Base-by-base conservation (phyloP, 352 stramenopile genomes). In the Pythium brassicae region DNA sequence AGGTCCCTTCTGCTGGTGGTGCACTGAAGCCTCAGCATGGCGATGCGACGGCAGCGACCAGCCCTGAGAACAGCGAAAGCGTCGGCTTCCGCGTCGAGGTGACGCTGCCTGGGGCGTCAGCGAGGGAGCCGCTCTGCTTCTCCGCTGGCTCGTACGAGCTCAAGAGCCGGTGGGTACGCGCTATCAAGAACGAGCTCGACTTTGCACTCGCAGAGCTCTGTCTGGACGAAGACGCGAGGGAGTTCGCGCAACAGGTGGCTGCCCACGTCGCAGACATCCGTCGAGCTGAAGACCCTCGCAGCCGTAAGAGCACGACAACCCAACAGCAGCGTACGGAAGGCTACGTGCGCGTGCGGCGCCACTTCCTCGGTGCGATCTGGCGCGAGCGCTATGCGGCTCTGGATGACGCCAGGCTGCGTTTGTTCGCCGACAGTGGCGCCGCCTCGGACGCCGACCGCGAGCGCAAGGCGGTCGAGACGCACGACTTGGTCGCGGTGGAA, bases 161-260 rank as follows among this genome's bases (percentile, higher is more conserved):
- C 0, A 89, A 87, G 49, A 50, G 68, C 19, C 59, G 65, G 19
- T 92, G 82, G 82, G 52, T 89, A 0, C 69, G 79, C 26, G 66
- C 68, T 1, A 61, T 89, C 17, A 71, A 85, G 25, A 67, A 84
- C 40, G 78, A 87, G 26, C 64, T 87, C 0, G 72, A 86, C 20
- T 87, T 87, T 52, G 65, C 70, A 3, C 57, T 83, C 4, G 76
- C 74, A 3, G 79, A 92, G 53, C 57, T 61, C 42, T 86, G 81
- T 23, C 53, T 89, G 37, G 78, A 83, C 26, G 67, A 86, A 37
- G 71, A 83, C 0, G 76, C 75, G 4, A 68, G 68, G 22, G 65
- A 72, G 53, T 84, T 89, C 47, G 73, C 72, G 5, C 72, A 74
- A 17, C 70, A 83, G 39, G 78, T 83, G 6, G 76, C 74, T 7